Base-by-base conservation (phyloP, 305 asterid genomes). In the Withania somnifera region DNA sequence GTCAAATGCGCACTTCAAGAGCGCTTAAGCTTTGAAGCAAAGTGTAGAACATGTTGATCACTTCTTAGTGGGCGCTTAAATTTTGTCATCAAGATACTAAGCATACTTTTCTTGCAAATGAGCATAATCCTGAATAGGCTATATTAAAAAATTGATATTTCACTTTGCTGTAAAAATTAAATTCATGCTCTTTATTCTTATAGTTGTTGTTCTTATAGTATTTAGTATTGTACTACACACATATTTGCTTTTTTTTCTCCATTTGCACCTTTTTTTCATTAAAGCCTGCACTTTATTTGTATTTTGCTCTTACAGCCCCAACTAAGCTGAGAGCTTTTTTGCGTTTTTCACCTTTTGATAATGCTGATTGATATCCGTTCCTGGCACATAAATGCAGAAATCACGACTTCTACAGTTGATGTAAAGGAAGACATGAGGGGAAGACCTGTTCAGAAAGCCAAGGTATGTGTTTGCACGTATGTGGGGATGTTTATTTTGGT, bases 321-420 rank as follows among this genome's bases (percentile, higher is more conserved):
- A 11, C 36, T 58, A 0, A 24, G 17, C 10, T 58, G 36, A 24
- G 36, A 10, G 67, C 36, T 57, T 6, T 24, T 58, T 58, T 58
- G 40, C 40, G 4, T 7, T 36, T 36, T 36, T 36, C 40, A 36
- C 40, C 40, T 36, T n/a, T 36, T 36, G 66, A 24, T 24, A 22
- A 24, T 10, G 26, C n/a, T 4, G 1, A 19, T 7, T 38, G 32
- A 38, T 28, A 45, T 20, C 10, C 6, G 13, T 52, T 69, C 11
- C 60, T 34, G 11, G 47, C 52, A 7, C 63, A 38, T 52, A 84
- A 76, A 57, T 64, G 91, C 79, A 93, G 98, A 89, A 84, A 93
- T 93, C 87, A 89, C 76, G 84, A 93, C 97, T 83, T 92, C 97
- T 81, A 92, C 94, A 11, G 97, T 93, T 85, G 98, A 93, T 84